Conservation (phyloP, 129 eudicot species). For the Oenanthe sinensis region DNA sequence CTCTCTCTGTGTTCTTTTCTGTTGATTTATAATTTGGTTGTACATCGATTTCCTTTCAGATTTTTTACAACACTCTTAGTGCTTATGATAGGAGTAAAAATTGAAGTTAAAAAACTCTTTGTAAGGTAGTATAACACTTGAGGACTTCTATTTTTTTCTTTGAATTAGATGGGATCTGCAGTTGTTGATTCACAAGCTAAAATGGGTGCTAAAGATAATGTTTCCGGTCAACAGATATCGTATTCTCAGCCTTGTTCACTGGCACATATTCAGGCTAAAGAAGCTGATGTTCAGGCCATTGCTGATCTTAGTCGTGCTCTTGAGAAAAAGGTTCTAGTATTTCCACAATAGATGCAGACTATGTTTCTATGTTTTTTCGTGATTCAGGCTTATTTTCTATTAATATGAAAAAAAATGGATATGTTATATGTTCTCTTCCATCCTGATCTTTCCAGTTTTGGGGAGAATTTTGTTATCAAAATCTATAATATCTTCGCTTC, state of each 20-base stretch:
- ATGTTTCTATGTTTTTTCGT: neutral
- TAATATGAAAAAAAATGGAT: too few species aligned
- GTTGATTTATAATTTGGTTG: neutral
- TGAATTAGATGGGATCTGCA: conserved; percentile 25
- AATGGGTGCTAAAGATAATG: conserved; percentile 14
- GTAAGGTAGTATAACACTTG: neutral
- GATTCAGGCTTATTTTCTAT: neutral
- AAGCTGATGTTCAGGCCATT: conserved; percentile 37
- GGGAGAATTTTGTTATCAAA: too few species aligned
- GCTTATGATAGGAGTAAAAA: neutral
- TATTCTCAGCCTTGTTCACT: conserved; percentile 22
- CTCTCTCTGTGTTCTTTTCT: neutral
- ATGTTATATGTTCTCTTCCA: too few species aligned
- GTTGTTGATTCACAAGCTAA: conserved; percentile 17
- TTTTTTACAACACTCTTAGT: neutral
- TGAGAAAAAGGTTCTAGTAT: conserved; percentile 40
- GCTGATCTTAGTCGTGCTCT: conserved; percentile 40
- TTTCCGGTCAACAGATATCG: conserved; percentile 18
- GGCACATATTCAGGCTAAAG: conserved; percentile 34
- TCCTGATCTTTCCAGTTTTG: too few species aligned
- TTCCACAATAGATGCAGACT: neutral
- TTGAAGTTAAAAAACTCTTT: neutral
- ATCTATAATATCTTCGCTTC: too few species aligned
- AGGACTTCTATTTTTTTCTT: conserved; percentile 1
- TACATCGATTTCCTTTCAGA: neutral